Evolutionary conservation across 768 basidiomycete species (phyloP), one percentile per base, ranked within the genome.

Genomic region (Boletus tylopilopsis): DNA sequence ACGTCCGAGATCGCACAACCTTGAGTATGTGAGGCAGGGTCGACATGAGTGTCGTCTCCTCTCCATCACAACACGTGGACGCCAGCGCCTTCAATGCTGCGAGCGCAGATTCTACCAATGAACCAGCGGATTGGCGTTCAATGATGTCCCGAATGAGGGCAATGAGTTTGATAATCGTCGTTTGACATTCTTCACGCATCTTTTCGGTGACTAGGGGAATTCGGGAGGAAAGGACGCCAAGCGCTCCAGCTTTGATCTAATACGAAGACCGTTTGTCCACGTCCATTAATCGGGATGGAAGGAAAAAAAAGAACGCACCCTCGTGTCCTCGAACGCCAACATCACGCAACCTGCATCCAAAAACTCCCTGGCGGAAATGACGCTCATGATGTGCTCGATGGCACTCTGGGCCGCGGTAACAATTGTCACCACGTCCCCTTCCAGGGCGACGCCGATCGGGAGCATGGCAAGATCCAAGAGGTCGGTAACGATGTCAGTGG

Each of bases 361-460:
- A 68, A 95, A 94, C 56, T 85, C 80, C 25, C 70, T 64, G 3
- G 85, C 91, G 8, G 85, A 77, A 70, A 94, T 83, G 36, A 82
- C 76, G 21, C 66, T 72, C 44, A 92, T 75, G 2, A 80, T 70
- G 39, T 73, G 76, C 15, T 69, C 74, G 42, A 90, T 68, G 4
- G 81, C 75, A 16, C 64, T 55, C 23, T 79, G 76, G 21, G 84
- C 78, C 15, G 71, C 71, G 16, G 68, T 56, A 5, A 71, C 63
- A 24, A 86, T 71, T 5, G 79, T 72, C 5, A 70, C 71, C n/a
- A 73, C 42, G 38, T 73, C 75, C 5, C 60, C 52, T 42, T 73
- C 75, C 9, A 64, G 35, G 12, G 56, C 55, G 1, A 58, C 55
- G 15, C 61, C 67, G 16, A 57, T 62, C 4, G 68, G 68, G 13